These are phyloP conservation scores for Penicillium sp. DNA, from an alignment of 2,329 filamentous ascomycete genomes.

Conservation along the genomic window DNA sequence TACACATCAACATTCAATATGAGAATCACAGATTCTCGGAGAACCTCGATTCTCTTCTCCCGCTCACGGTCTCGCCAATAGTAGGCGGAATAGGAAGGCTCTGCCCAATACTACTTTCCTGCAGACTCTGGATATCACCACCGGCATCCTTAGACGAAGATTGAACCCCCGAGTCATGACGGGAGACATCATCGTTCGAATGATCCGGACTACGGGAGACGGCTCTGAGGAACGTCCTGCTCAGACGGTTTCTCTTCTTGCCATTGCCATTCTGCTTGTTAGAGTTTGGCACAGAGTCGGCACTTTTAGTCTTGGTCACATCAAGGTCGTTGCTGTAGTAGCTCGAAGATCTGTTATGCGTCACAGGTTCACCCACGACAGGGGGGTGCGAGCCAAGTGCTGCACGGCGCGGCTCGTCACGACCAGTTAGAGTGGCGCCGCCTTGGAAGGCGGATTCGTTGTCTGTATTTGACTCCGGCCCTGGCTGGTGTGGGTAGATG, in stretches of 20 bases:
- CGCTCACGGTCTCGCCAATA: conserved; percentile 27
- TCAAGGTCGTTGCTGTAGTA: conserved; percentile 15
- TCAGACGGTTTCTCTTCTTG: conserved; percentile 25
- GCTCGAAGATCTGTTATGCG: conserved; percentile 13
- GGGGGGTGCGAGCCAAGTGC: conserved; percentile 35
- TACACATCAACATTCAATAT: conserved; percentile 9
- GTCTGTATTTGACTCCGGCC: conserved; percentile 18
- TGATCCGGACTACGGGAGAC: conserved; percentile 22
- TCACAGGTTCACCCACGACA: conserved; percentile 22
- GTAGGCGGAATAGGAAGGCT: conserved; percentile 30
- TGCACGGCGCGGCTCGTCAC: conserved; percentile 19
- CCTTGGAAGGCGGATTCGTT: conserved; percentile 20
- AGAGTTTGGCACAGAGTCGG: conserved; percentile 10
- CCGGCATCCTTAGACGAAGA: conserved; percentile 8
- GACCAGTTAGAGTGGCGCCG: conserved; percentile 19
- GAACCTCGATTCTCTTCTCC: conserved; percentile 36
- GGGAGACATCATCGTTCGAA: conserved; percentile 14
- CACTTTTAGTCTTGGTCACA: conserved; percentile 13
- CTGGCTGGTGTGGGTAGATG: conserved; percentile 24
- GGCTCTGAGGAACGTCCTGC: conserved; percentile 28
- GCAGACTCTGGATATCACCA: conserved; percentile 25
- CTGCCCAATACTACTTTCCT: conserved; percentile 31
- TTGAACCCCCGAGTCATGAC: conserved; percentile 8
- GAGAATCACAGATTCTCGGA: conserved; percentile 35
- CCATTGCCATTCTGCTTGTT: conserved; percentile 16